phyloP scores from a whole-genome alignment of 306 rosid species.

The Fragaria ananassa region DNA sequence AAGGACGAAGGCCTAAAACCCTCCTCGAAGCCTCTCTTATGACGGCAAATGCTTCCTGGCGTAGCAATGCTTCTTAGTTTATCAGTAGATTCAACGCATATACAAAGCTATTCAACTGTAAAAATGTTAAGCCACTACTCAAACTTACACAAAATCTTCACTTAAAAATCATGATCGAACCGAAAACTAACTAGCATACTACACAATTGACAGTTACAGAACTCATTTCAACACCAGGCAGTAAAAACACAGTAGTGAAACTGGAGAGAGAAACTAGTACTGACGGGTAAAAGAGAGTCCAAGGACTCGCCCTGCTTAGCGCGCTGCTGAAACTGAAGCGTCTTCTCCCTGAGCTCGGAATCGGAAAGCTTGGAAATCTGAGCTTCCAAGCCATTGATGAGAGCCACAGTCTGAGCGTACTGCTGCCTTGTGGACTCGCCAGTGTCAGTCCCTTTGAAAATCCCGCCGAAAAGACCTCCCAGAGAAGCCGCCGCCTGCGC shows the following conservation, averaged over 20 bases:
- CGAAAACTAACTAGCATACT: too few relatives aligned
- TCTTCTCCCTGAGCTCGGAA: slow-evolving; percentile 71
- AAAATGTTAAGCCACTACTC: not conserved
- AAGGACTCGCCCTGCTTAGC: slow-evolving; percentile 67
- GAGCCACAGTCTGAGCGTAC: slow-evolving; percentile 60
- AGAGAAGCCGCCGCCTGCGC: slow-evolving; percentile 52
- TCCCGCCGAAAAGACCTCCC: slow-evolving; percentile 82
- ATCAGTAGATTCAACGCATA: not conserved
- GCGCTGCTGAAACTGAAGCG: slow-evolving; percentile 52
- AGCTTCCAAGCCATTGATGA: slow-evolving; percentile 59
- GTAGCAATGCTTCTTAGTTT: slow-evolving; percentile 12
- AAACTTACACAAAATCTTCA: not conserved
- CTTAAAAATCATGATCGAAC: not conserved
- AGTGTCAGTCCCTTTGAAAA: slow-evolving; percentile 74
- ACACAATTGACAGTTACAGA: too few relatives aligned
- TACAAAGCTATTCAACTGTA: not conserved
- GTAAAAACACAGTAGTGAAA: not conserved
- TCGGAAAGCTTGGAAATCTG: slow-evolving; percentile 72
- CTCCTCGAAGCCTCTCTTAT: slow-evolving; percentile 94
- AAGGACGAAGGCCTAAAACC: slow-evolving; percentile 92
- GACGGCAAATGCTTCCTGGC: slow-evolving; percentile 91
- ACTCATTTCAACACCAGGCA: not conserved
- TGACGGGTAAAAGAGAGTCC: slow-evolving; percentile 85
- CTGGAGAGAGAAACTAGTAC: not conserved
- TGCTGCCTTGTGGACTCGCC: slow-evolving; percentile 84